phyloP scores from a whole-genome alignment of 805 yeast species.

The Starmerella riodocensis region DNA sequence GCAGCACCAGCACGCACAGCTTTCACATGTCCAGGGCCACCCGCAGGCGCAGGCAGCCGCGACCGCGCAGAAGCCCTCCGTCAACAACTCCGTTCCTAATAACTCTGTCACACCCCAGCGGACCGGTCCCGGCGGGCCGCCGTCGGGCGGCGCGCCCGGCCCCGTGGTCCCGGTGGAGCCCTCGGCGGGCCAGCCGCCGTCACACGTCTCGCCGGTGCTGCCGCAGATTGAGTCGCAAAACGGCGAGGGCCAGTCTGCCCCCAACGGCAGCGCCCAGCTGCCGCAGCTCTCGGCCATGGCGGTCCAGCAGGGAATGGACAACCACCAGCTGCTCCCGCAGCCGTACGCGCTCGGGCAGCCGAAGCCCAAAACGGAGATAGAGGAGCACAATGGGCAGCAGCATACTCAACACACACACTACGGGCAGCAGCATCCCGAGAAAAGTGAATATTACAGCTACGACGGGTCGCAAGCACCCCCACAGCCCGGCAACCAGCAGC shows the following conservation, averaged over 20 bases:
- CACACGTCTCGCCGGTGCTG: constrained; percentile 1
- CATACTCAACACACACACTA: background rate
- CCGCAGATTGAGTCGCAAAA: constrained; percentile 3
- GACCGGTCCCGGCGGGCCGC: background rate
- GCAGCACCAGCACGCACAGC: constrained; percentile 12
- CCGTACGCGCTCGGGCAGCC: constrained; percentile 1
- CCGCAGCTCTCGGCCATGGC: constrained; percentile 4
- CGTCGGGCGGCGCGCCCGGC: constrained; percentile 4
- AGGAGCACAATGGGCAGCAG: constrained; percentile 2
- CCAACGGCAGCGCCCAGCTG: constrained; percentile 4
- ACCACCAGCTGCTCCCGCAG: constrained; percentile 7
- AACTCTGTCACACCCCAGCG: background rate
- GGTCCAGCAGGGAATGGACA: background rate
- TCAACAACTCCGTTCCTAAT: background rate
- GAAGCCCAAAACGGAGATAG: background rate
- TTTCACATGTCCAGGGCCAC: constrained; percentile 11
- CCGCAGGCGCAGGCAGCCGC: constrained; percentile 12
- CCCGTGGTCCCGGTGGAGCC: constrained; percentile 2
- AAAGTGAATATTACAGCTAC: constrained; percentile 1
- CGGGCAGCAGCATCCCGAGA: constrained; percentile 4
- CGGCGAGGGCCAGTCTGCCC: background rate
- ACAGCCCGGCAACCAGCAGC: constrained; percentile 5
- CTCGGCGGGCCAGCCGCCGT: constrained; percentile 1
- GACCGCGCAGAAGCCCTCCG: background rate
- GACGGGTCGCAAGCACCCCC: constrained; percentile 4